Percentiles rank a stretch among this genome's conserved stretches.
Evolutionary conservation across 1,284 basidiomycete species (phyloP).

Genomic region (Takashimella koratensis): DNA sequence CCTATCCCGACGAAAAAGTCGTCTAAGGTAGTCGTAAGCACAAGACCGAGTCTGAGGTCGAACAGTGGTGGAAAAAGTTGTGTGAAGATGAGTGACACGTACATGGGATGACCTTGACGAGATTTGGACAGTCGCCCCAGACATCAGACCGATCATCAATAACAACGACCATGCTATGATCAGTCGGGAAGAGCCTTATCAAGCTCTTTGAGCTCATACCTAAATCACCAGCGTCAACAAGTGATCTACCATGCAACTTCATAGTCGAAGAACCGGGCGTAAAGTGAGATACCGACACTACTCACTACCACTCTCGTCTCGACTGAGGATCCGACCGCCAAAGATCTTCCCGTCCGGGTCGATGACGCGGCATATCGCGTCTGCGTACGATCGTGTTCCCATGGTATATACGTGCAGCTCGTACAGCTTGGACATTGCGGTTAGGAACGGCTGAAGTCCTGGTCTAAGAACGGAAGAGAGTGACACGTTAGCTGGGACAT

Average conservation of each 20-base stretch:
- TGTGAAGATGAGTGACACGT: conserved; percentile 42
- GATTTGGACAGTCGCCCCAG: conserved; percentile 87
- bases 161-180: conserved; percentile 98
- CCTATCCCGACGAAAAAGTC: conserved; percentile 99
- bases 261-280: not conserved
- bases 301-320: conserved; percentile 87
- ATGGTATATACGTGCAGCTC: conserved; percentile 99
- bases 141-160: conserved; percentile 98
- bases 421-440: conserved; percentile 69
- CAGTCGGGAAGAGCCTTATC: conserved; percentile 86
- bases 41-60: conserved; percentile 5
- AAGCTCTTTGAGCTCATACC: conserved; percentile 68
- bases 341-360: conserved; percentile 85
- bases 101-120: conserved; percentile 96
- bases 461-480: conserved; percentile 73
- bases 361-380: conserved; percentile 88
- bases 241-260: not conserved
- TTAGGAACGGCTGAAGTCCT: conserved; percentile 75
- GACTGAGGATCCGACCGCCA: conserved; percentile 78
- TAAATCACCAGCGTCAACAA: conserved; percentile 3
- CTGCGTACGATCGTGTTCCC: conserved; percentile 95
- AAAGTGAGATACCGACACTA: too few relatives aligned
- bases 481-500: too few relatives aligned
- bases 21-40: conserved; percentile 57
- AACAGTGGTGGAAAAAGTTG: not conserved